These are phyloP conservation scores for Coemansia sp. DNA, from an alignment of 192 early-diverging fungal genomes.

Conservation along the genomic window DNA sequence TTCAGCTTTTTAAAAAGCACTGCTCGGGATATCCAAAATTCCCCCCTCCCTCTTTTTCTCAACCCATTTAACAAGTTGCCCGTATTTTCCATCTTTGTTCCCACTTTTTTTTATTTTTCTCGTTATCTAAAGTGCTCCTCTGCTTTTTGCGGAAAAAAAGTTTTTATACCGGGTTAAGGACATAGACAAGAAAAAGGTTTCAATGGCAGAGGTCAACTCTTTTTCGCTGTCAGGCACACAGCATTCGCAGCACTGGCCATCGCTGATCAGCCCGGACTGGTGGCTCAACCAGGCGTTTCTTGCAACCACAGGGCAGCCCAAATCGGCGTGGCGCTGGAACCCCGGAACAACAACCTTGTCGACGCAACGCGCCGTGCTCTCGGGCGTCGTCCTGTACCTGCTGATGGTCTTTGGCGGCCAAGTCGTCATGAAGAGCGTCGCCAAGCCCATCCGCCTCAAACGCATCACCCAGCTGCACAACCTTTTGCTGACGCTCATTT, in stretches of 20 bases:
- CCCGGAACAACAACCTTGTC: slow-evolving; percentile 51
- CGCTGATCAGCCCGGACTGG: slow-evolving; percentile 54
- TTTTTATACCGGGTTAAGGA: background rate
- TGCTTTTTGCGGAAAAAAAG: background rate
- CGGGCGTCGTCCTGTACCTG: slow-evolving; percentile 62
- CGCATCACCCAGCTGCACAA: slow-evolving; percentile 80
- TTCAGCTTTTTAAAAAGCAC: no score
- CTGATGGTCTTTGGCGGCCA: slow-evolving; percentile 80
- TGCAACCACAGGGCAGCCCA: slow-evolving; percentile 46
- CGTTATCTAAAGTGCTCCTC: background rate
- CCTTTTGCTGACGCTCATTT: slow-evolving; percentile 70
- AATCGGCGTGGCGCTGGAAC: slow-evolving; percentile 53
- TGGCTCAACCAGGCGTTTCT: slow-evolving; percentile 54
- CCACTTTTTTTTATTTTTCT: slow-evolving; percentile 6
- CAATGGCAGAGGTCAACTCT: slow-evolving; percentile 42
- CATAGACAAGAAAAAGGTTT: background rate
- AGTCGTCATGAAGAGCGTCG: slow-evolving; percentile 61
- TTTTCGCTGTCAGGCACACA: slow-evolving; percentile 52
- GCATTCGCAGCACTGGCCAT: slow-evolving; percentile 55
- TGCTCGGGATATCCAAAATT: background rate
- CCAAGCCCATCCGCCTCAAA: slow-evolving; percentile 56
- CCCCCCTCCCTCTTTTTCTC: background rate
- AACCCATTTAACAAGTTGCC: background rate
- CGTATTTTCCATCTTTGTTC: background rate
- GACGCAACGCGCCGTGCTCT: slow-evolving; percentile 50